A percentile compares a stretch with the other conserved stretches of the same genome.
Conservation (phyloP, 163 green algal species). For the Chlamydomonas reinhardtii region DNA sequence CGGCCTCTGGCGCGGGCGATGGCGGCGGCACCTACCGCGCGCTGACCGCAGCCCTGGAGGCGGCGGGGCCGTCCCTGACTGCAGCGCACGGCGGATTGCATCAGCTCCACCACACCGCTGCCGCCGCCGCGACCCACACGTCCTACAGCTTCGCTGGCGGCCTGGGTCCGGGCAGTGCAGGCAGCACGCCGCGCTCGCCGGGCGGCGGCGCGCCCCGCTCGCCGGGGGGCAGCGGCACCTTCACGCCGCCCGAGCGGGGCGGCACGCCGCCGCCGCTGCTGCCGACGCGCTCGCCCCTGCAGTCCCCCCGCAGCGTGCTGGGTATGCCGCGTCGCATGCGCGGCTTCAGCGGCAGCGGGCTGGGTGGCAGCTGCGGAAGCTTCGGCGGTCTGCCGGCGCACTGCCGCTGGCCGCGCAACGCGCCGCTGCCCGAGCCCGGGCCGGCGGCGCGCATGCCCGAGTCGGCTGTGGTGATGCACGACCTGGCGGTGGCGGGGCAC, state of each 20-base stretch:
- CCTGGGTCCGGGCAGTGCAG: no score
- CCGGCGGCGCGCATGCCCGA: neutral
- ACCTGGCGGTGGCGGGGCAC: constrained; percentile 13
- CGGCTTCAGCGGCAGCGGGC: neutral
- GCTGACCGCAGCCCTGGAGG: no score
- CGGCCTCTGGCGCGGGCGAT: no score
- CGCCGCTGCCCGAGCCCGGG: neutral
- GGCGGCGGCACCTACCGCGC: no score
- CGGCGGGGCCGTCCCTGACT: no score
- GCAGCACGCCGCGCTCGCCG: no score
- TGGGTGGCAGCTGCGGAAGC: neutral
- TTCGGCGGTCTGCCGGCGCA: neutral
- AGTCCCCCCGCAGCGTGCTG: constrained; percentile 9
- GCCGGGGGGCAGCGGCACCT: neutral
- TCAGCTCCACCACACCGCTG: no score
- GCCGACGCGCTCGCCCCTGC: constrained; percentile 31
- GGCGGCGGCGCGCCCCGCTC: no score
- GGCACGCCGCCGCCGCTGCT: constrained; percentile 17
- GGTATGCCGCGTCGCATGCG: neutral
- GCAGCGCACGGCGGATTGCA: no score
- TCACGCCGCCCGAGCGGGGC: neutral
- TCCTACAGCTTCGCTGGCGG: no score
- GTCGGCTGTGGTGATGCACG: constrained; percentile 32
- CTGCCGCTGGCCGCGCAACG: constrained; percentile 31
- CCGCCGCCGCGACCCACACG: no score